These are phyloP conservation scores for Harringtonia aguacate DNA, from an alignment of 2,329 filamentous ascomycete species.

Conservation along the genomic window DNA sequence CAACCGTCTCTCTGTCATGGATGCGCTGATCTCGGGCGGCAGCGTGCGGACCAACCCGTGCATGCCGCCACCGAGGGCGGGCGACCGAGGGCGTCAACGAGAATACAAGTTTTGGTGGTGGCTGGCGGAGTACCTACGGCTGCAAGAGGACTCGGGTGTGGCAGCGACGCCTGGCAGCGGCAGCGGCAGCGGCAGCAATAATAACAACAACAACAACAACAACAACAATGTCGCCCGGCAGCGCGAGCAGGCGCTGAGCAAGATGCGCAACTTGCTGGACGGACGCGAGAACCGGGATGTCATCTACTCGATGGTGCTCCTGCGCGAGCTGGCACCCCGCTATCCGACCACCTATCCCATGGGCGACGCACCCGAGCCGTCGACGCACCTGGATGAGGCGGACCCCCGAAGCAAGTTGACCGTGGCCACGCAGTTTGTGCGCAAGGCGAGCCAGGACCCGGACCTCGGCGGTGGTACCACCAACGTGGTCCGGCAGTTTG, in stretches of 20 bases:
- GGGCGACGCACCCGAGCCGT: slow-evolving; percentile 24
- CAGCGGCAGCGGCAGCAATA: slow-evolving; percentile 52
- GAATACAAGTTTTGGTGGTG: slow-evolving; percentile 77
- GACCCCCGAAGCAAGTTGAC: slow-evolving; percentile 56
- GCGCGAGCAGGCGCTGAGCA: slow-evolving; percentile 54
- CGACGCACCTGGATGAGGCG: slow-evolving; percentile 52
- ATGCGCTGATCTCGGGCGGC: slow-evolving; percentile 65
- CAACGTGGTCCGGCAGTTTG: slow-evolving; percentile 60
- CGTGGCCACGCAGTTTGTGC: slow-evolving; percentile 60
- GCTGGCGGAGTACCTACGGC: slow-evolving; percentile 59
- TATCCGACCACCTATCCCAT: slow-evolving; percentile 45
- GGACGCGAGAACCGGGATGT: slow-evolving; percentile 82
- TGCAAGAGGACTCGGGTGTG: slow-evolving; percentile 33
- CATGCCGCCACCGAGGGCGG: slow-evolving; percentile 34
- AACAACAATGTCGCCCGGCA: slow-evolving; percentile 27
- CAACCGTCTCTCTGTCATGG: slow-evolving; percentile 63
- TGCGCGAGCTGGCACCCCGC: slow-evolving; percentile 61
- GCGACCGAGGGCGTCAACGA: slow-evolving; percentile 43
- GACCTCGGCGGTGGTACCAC: slow-evolving; percentile 67
- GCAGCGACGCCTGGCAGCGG: slow-evolving; percentile 39
- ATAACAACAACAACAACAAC: slow-evolving; percentile 15
- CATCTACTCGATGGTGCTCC: slow-evolving; percentile 77
- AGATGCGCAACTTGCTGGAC: slow-evolving; percentile 61
- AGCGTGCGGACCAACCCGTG: slow-evolving; percentile 50
- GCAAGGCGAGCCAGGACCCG: slow-evolving; percentile 49